phyloP scores from a whole-genome alignment of 2,329 filamentous ascomycete genomes.

The Fusarium solani-melongenae region DNA sequence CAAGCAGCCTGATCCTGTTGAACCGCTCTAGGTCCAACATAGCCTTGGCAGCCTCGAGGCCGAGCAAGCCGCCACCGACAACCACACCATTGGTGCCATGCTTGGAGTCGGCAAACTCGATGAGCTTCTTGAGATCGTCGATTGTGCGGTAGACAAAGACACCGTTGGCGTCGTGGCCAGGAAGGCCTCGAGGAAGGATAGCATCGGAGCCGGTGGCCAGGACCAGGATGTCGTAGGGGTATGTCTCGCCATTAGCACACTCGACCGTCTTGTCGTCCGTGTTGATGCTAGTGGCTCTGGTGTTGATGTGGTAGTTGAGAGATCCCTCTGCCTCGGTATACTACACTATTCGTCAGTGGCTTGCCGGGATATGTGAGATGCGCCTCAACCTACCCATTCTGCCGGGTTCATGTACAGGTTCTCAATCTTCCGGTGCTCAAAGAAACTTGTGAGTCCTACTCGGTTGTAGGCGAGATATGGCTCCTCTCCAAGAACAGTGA shows the following conservation, averaged over 20 bases:
- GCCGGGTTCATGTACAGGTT: conserved; percentile 88
- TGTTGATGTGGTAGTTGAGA: conserved; percentile 80
- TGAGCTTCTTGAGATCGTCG: conserved; percentile 81
- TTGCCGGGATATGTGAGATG: background rate
- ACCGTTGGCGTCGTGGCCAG: conserved; percentile 81
- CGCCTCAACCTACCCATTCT: conserved; percentile 72
- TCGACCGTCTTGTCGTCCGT: conserved; percentile 72
- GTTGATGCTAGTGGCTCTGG: conserved; percentile 74
- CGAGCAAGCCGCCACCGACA: conserved; percentile 85
- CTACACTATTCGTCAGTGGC: conserved; percentile 51
- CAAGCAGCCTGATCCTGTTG: conserved; percentile 79
- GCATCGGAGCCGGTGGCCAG: conserved; percentile 90
- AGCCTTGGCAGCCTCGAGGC: conserved; percentile 89
- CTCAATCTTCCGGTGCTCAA: conserved; percentile 85
- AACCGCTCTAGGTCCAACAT: conserved; percentile 88
- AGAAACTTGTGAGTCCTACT: conserved; percentile 89
- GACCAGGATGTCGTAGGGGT: conserved; percentile 83
- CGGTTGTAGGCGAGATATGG: conserved; percentile 90
- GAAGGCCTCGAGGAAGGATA: conserved; percentile 75
- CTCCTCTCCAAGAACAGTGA: conserved; percentile 90
- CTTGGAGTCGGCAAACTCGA: conserved; percentile 74
- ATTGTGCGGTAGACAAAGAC: conserved; percentile 93
- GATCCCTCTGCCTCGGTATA: conserved; percentile 75
- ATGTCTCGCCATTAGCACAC: conserved; percentile 75
- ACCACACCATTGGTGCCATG: conserved; percentile 79